Evolutionary conservation across 306 rosid genomes (phyloP).

Genomic region (Sindora glabra): DNA sequence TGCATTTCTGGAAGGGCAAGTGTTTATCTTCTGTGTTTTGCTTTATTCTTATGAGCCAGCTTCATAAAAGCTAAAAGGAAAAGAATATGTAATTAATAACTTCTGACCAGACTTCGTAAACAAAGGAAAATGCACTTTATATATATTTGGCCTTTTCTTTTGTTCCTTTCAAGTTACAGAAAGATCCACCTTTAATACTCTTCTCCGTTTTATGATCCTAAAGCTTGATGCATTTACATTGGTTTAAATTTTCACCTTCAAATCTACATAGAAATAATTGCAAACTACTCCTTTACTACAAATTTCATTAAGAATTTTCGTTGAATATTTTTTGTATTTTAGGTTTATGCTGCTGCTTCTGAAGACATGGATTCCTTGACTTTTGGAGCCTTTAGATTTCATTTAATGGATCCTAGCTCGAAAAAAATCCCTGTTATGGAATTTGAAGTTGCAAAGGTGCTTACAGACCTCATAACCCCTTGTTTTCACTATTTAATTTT

Average conservation of each 20-base stretch:
- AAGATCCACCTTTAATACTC: not conserved
- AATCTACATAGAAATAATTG: not conserved
- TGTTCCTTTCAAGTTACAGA: not conserved
- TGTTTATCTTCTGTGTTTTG: slow-evolving; percentile 10
- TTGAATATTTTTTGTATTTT: slow-evolving; percentile 7
- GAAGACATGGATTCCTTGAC: slow-evolving; percentile 98
- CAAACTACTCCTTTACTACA: not conserved
- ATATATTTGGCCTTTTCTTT: not conserved
- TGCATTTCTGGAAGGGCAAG: slow-evolving; percentile 90
- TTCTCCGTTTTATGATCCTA: not conserved
- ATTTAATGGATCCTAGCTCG: slow-evolving; percentile 97
- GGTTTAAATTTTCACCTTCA: not conserved
- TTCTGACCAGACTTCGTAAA: not conserved
- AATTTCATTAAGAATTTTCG: not conserved
- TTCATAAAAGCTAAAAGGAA: slow-evolving; percentile 3
- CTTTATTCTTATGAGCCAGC: slow-evolving; percentile 1
- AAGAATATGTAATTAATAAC: not conserved
- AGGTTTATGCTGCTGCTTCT: slow-evolving; percentile 97
- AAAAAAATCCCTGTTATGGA: slow-evolving; percentile 97
- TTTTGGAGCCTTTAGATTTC: slow-evolving; percentile 90
- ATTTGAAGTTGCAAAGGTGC: slow-evolving; percentile 84
- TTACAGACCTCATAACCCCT: slow-evolving; percentile 4
- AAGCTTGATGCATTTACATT: slow-evolving; percentile 13
- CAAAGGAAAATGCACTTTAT: not conserved
- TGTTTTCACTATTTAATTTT: slow-evolving; percentile 6